phyloP scores from a whole-genome alignment of 208 protist genomes.

The Acanthamoeba lenticulata region DNA sequence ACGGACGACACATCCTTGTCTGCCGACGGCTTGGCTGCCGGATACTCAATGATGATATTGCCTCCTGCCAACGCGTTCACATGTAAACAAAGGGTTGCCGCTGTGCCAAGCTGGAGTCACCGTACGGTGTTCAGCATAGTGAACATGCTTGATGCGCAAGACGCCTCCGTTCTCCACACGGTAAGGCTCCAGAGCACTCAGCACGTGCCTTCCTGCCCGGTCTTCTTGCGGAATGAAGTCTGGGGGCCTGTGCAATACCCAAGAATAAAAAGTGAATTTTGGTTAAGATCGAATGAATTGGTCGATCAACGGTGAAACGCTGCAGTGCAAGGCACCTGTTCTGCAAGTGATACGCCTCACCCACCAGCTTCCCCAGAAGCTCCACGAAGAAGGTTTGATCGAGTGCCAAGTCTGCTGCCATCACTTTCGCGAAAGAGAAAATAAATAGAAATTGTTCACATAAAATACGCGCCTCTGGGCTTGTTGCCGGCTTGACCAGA shows the following conservation, averaged over 20 bases:
- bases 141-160: background rate
- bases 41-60: conserved; percentile 41
- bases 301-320: background rate
- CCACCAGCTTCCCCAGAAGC: background rate
- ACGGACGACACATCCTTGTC: conserved; percentile 43
- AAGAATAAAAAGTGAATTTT: background rate
- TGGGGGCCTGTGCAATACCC: background rate
- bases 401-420: background rate
- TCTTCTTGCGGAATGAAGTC: conserved; percentile 40
- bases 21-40: background rate
- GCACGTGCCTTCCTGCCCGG: background rate
- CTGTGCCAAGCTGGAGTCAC: background rate
- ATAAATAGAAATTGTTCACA: background rate
- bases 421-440: background rate
- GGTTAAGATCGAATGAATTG: background rate
- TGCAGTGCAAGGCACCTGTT: background rate
- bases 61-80: background rate
- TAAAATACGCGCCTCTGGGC: background rate
- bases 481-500: too few relatives aligned
- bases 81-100: background rate
- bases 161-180: background rate
- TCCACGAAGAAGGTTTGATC: conserved; percentile 16
- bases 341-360: background rate
- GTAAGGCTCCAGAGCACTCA: conserved; percentile 24
- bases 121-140: conserved; percentile 1